A percentile compares a stretch with the other conserved stretches of the same genome.
phyloP scores from a whole-genome alignment of 1,139 yeast species.

The Hyphopichia buzzinii region DNA sequence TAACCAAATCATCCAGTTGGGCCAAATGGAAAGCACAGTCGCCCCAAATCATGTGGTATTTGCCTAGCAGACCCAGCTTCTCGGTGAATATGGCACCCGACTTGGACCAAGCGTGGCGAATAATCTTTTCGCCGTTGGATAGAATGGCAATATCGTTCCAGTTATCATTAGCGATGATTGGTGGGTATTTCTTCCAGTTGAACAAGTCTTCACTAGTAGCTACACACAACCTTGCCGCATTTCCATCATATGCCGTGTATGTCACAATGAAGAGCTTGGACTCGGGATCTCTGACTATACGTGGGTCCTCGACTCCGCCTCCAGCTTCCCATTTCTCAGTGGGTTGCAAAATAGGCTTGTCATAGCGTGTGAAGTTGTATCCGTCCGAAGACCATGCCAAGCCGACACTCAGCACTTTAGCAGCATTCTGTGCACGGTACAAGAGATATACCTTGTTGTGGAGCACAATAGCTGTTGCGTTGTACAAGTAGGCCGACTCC shows the following conservation, averaged over 20 bases:
- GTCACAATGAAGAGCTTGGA: slow-evolving; percentile 38
- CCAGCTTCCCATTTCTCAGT: slow-evolving; percentile 42
- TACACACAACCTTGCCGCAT: slow-evolving; percentile 39
- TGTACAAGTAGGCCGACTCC: slow-evolving; percentile 41
- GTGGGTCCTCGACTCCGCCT: slow-evolving; percentile 48
- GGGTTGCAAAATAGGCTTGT: slow-evolving; percentile 34
- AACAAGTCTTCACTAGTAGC: slow-evolving; percentile 41
- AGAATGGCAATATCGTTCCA: slow-evolving; percentile 36
- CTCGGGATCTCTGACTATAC: slow-evolving; percentile 40
- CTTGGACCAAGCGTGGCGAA: slow-evolving; percentile 42
- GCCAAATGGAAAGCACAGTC: slow-evolving; percentile 42
- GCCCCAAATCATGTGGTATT: slow-evolving; percentile 48
- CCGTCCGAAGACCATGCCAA: slow-evolving; percentile 46
- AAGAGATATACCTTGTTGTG: slow-evolving; percentile 38
- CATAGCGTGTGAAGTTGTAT: slow-evolving; percentile 28
- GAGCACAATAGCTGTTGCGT: slow-evolving; percentile 45
- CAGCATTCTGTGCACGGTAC: slow-evolving; percentile 41
- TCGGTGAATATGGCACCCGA: slow-evolving; percentile 45
- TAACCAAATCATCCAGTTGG: slow-evolving; percentile 29
- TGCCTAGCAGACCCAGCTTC: slow-evolving; percentile 26
- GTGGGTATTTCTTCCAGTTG: slow-evolving; percentile 40
- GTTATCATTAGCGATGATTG: slow-evolving; percentile 27
- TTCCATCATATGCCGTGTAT: slow-evolving; percentile 41
- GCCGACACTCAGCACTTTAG: slow-evolving; percentile 36
- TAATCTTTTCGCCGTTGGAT: slow-evolving; percentile 20